These are phyloP conservation scores for Coemansia sp. DNA, from an alignment of 192 early-diverging fungal genomes.

Conservation along the genomic window DNA sequence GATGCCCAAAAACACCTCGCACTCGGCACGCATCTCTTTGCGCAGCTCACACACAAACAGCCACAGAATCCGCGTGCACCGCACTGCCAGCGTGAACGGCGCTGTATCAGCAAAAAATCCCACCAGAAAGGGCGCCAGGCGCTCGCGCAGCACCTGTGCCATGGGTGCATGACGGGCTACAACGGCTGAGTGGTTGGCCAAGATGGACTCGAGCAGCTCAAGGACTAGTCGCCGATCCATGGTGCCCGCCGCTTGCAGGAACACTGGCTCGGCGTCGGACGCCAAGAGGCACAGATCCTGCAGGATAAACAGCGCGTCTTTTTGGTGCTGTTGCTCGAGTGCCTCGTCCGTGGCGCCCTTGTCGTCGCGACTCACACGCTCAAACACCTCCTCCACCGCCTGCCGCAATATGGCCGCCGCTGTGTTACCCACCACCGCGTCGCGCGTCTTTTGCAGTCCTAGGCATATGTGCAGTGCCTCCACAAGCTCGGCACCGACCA, in stretches of 20 bases:
- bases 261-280: conserved; percentile 62
- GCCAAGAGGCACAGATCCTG: conserved; percentile 85
- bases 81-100: conserved; percentile 79
- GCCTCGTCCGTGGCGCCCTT: neutral
- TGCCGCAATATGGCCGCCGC: conserved; percentile 47
- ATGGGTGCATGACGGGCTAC: conserved; percentile 80
- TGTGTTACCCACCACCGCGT: conserved; percentile 44
- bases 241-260: conserved; percentile 41
- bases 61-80: conserved; percentile 75
- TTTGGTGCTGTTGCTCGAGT: conserved; percentile 56
- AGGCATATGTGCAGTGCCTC: conserved; percentile 84
- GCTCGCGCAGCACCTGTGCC: conserved; percentile 65
- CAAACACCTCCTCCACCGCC: conserved; percentile 49
- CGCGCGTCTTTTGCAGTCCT: conserved; percentile 78
- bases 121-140: conserved; percentile 86
- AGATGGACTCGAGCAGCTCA: conserved; percentile 88
- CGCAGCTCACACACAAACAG: conserved; percentile 67
- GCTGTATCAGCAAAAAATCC: conserved; percentile 84
- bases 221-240: conserved; percentile 75
- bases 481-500: conserved; percentile 79
- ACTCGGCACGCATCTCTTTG: conserved; percentile 60
- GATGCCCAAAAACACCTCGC: conserved; percentile 92
- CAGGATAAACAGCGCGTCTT: conserved; percentile 86
- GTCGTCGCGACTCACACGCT: conserved; percentile 39
- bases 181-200: conserved; percentile 72